These are phyloP conservation scores for Pelargonium fulgidum DNA, from an alignment of 441 rosid genomes.

Conservation along the genomic window DNA sequence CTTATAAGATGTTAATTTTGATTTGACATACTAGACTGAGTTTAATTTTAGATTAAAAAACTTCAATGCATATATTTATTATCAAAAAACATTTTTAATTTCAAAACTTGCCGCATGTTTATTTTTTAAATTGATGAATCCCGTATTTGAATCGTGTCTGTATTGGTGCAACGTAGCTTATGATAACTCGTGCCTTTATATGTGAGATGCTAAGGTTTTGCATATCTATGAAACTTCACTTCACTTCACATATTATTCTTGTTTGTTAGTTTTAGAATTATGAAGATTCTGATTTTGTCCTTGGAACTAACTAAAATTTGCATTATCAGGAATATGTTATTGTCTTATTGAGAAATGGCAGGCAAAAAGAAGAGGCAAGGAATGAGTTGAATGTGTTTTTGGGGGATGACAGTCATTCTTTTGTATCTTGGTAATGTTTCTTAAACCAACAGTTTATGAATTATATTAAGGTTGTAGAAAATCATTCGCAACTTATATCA, in stretches of 20 bases:
- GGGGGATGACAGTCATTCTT: slow-evolving; percentile 84
- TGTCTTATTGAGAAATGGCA: slow-evolving; percentile 84
- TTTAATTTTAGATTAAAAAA: too few relatives aligned
- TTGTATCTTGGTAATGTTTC: slow-evolving; percentile 64
- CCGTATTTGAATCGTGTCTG: neutral
- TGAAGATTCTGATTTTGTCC: neutral
- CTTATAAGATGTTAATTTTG: too few relatives aligned
- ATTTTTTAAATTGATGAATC: neutral
- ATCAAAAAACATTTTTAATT: too few relatives aligned
- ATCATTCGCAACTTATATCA: slow-evolving; percentile 5
- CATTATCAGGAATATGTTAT: slow-evolving; percentile 81
- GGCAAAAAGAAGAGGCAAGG: slow-evolving; percentile 77
- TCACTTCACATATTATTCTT: neutral
- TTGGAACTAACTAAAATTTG: slow-evolving; percentile 14
- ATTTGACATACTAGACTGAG: too few relatives aligned
- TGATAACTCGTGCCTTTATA: neutral
- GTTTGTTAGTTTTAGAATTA: neutral
- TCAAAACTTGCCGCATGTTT: too few relatives aligned
- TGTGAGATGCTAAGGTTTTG: neutral
- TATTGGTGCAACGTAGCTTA: neutral
- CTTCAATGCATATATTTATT: too few relatives aligned
- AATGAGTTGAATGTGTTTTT: slow-evolving; percentile 80
- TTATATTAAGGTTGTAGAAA: slow-evolving; percentile 3
- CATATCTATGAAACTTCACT: neutral
- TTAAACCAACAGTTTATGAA: slow-evolving; percentile 8